Conservation (phyloP, 1,139 yeast species). For the Protomyces gravidus region DNA sequence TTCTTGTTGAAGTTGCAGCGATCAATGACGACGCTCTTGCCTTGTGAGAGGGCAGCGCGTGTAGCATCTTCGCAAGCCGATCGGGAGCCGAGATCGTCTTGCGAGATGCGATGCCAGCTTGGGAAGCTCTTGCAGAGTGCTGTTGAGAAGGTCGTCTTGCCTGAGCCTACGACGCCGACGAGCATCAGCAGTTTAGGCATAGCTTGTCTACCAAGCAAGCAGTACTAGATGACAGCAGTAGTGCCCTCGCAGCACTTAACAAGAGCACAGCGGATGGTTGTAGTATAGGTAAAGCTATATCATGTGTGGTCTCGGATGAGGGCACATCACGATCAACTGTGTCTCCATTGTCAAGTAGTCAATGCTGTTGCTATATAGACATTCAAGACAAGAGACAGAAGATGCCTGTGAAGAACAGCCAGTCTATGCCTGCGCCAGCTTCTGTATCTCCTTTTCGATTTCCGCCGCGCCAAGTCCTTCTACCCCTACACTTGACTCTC, state of each 20-base stretch:
- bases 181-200: background rate
- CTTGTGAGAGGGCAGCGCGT: background rate
- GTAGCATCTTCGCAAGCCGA: constrained; percentile 1
- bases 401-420: too few species aligned
- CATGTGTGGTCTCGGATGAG: too few species aligned
- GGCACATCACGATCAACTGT: too few species aligned
- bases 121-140: background rate
- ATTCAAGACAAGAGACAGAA: too few species aligned
- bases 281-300: too few species aligned
- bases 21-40: background rate
- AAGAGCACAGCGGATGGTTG: too few species aligned
- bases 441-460: constrained; percentile 32
- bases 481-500: constrained; percentile 39
- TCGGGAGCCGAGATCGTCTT: constrained; percentile 10
- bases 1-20: constrained; percentile 9
- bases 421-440: constrained; percentile 20
- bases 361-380: too few species aligned
- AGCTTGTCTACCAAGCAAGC: too few species aligned
- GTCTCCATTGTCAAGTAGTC: too few species aligned
- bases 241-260: too few species aligned
- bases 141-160: background rate
- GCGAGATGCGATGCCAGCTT: constrained; percentile 3
- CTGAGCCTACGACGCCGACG: constrained; percentile 1
- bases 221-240: too few species aligned
- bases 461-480: constrained; percentile 36